Conservation (phyloP, 805 yeast genomes). For the Saccharomycopsis fermentans region DNA sequence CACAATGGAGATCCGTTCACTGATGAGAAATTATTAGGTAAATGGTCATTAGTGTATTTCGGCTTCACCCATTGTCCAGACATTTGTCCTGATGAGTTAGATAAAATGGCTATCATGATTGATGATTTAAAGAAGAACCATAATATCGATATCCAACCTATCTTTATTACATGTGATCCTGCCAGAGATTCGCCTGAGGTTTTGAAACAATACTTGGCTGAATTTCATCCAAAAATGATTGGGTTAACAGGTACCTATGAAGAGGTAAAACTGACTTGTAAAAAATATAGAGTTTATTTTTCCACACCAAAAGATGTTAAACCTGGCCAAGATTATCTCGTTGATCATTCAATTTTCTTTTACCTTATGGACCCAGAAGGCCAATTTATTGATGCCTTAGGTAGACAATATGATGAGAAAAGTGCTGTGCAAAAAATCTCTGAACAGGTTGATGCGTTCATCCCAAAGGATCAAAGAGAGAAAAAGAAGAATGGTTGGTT, state of each 20-base stretch:
- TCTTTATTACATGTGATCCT: constrained; percentile 95
- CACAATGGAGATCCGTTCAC: constrained; percentile 66
- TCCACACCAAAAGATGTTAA: constrained; percentile 93
- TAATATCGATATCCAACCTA: constrained; percentile 61
- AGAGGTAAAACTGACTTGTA: constrained; percentile 74
- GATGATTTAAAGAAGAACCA: constrained; percentile 46
- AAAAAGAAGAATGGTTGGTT: constrained; percentile 52
- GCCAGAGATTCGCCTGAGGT: constrained; percentile 87
- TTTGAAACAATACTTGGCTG: constrained; percentile 68
- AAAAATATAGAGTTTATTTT: constrained; percentile 86
- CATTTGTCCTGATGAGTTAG: constrained; percentile 96
- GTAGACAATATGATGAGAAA: constrained; percentile 75
- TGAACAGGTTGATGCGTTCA: constrained; percentile 63
- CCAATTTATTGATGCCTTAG: constrained; percentile 85
- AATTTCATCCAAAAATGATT: constrained; percentile 81
- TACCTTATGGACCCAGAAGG: constrained; percentile 99
- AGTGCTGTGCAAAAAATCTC: constrained; percentile 71
- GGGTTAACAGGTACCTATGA: constrained; percentile 92
- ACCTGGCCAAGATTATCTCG: constrained; percentile 93
- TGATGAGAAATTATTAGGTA: constrained; percentile 62
- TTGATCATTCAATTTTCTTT: constrained; percentile 95
- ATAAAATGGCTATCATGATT: constrained; percentile 66
- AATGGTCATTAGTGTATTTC: constrained; percentile 80
- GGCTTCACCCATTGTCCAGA: constrained; percentile 98
- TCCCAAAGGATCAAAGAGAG: constrained; percentile 63